Base-by-base conservation (phyloP, 1,284 basidiomycete genomes). In the Boletellus deceptivus region DNA sequence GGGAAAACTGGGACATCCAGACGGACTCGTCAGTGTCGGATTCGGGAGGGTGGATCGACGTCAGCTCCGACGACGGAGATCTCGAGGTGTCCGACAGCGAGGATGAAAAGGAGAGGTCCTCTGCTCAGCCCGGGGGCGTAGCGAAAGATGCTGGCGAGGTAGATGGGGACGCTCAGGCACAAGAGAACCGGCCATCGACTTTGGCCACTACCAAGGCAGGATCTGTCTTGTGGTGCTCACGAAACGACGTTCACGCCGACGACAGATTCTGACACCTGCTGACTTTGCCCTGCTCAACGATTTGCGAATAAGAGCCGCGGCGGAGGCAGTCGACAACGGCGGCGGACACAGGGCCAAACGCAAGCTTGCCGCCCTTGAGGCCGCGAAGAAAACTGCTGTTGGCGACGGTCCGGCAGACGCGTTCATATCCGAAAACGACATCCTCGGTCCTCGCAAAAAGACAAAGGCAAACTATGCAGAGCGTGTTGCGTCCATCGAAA, bases 211-310 rank as follows among this genome's bases (percentile, higher is more conserved):
- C 87, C 25, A 93, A 92, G 73, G 91, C 85, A 52, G 31, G 25
- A 35, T 3, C 6, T 16, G 10, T 7, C 48, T 17, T 33, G 29
- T 24, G 22, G 16, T 48, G 13, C 6, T 13, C 11, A 6, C 6
- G 11, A n/a, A 27, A 14, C 8, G 6, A 38, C 35, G 34, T 29
- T 61, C 48, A 52, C 27, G 20, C 13, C 16, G 3, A 20, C 13
- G 43, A 10, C 53, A 95, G 92, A 99, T 99, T 63, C 83, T 99
- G 33, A 99, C 97, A 0, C 97, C 97, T 0, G 95, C 95, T 25
- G 96, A 99, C 71, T 99, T 98, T 69, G 91, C 91, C 0, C 75
- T 98, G 46, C 80, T 99, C 50, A 92, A 93, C 62, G 92, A 98
- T 61, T 83, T 99, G 9, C 87, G 89, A 8, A 79, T 93, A 51